phyloP scores from a whole-genome alignment of 2,329 filamentous ascomycete genomes.

The Xenoacremonium recifei region DNA sequence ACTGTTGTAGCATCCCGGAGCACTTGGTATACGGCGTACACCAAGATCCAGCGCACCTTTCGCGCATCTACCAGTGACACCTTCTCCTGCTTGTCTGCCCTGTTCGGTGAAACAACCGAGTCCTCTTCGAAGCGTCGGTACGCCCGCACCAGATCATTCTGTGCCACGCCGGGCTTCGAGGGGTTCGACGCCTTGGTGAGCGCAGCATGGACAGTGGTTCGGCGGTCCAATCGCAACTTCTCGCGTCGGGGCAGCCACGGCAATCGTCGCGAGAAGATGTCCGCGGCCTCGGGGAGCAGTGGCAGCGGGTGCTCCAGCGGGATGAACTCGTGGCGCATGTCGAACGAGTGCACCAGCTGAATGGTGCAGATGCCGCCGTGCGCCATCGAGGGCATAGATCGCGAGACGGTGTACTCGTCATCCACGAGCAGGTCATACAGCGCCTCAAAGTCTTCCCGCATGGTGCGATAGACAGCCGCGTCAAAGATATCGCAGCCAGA shows the following conservation, averaged over 20 bases:
- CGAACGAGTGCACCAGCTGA: slow-evolving; percentile 67
- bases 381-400: slow-evolving; percentile 51
- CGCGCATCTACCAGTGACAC: slow-evolving; percentile 61
- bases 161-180: slow-evolving; percentile 34
- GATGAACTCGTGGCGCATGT: slow-evolving; percentile 56
- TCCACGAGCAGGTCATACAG: slow-evolving; percentile 74
- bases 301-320: slow-evolving; percentile 66
- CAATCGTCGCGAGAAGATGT: slow-evolving; percentile 31
- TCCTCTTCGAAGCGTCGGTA: slow-evolving; percentile 71
- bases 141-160: slow-evolving; percentile 61
- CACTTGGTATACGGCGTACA: slow-evolving; percentile 74
- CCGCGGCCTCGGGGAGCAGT: slow-evolving; percentile 54
- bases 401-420: slow-evolving; percentile 46
- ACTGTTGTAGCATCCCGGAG: slow-evolving; percentile 61
- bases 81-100: slow-evolving; percentile 55
- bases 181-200: slow-evolving; percentile 50
- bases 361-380: slow-evolving; percentile 69
- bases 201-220: slow-evolving; percentile 51
- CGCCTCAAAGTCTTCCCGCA: slow-evolving; percentile 68
- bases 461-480: slow-evolving; percentile 55
- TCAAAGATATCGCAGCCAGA: slow-evolving; percentile 45
- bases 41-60: slow-evolving; percentile 75
- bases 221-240: slow-evolving; percentile 46
- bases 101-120: slow-evolving; percentile 46
- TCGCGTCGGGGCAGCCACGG: slow-evolving; percentile 41